These are phyloP conservation scores for Myxozyma mucilagina DNA, from an alignment of 805 yeast species.

Conservation along the genomic window DNA sequence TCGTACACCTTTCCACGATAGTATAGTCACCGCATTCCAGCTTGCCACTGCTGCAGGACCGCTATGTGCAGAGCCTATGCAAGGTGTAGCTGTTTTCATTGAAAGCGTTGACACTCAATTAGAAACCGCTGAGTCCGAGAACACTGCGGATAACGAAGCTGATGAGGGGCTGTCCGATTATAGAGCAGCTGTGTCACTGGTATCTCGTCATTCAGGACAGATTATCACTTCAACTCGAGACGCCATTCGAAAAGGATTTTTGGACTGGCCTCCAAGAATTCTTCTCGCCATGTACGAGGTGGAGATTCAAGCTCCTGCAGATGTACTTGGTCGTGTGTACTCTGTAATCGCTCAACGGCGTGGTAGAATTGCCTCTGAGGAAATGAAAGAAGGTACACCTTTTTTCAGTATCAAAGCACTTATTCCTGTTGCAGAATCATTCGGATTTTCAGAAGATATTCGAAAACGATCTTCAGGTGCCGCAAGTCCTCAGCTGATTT, in stretches of 20 bases:
- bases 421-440: conserved; percentile 92
- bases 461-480: conserved; percentile 94
- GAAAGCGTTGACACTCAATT: conserved; percentile 41
- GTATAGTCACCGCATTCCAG: conserved; percentile 80
- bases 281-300: conserved; percentile 91
- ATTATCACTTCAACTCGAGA: conserved; percentile 72
- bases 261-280: conserved; percentile 84
- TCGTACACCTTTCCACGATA: conserved; percentile 42
- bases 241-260: conserved; percentile 64
- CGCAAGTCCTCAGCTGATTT: conserved; percentile 92
- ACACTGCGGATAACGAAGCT: conserved; percentile 25
- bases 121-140: conserved; percentile 13
- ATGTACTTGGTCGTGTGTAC: conserved; percentile 91
- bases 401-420: conserved; percentile 83
- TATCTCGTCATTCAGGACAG: conserved; percentile 64
- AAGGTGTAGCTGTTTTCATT: conserved; percentile 67
- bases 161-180: neutral
- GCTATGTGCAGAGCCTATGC: conserved; percentile 79
- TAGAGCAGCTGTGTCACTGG: conserved; percentile 30
- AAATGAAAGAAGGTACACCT: conserved; percentile 97
- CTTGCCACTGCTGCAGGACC: conserved; percentile 84
- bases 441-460: conserved; percentile 94
- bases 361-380: conserved; percentile 85
- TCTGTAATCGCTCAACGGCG: conserved; percentile 88
- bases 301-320: conserved; percentile 93